Conservation (phyloP, 2,329 filamentous ascomycete genomes). For the Gaeumannomyces tritici region DNA sequence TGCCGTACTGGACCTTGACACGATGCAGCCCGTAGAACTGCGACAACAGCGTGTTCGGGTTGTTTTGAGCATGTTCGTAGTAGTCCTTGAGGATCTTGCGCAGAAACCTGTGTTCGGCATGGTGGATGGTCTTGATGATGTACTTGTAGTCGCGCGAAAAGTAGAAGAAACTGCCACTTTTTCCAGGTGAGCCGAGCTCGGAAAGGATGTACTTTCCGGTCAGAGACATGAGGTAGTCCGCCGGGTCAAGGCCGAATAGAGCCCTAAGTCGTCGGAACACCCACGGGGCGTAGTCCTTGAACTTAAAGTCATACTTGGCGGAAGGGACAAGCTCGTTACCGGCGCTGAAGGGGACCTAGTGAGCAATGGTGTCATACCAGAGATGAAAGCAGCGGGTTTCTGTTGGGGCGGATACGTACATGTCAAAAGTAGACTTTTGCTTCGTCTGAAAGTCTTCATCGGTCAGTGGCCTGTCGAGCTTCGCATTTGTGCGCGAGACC, state of each 20-base stretch:
- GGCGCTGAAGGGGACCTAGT: slow-evolving; percentile 48
- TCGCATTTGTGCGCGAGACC: slow-evolving; percentile 92
- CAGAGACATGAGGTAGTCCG: slow-evolving; percentile 95
- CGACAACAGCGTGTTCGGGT: slow-evolving; percentile 92
- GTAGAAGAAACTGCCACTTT: slow-evolving; percentile 99
- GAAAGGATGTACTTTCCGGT: slow-evolving; percentile 98
- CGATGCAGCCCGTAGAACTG: slow-evolving; percentile 97
- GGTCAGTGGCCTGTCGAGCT: slow-evolving; percentile 82
- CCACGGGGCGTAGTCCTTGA: slow-evolving; percentile 99
- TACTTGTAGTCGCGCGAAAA: slow-evolving; percentile 99
- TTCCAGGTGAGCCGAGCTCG: slow-evolving; percentile 91
- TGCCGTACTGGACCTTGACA: slow-evolving; percentile 95
- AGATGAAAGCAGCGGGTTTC: background rate
- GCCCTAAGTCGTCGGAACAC: slow-evolving; percentile 88
- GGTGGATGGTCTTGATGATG: slow-evolving; percentile 99
- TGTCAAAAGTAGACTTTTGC: slow-evolving; percentile 98
- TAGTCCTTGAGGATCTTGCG: slow-evolving; percentile 82
- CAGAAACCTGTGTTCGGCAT: slow-evolving; percentile 83
- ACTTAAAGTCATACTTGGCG: slow-evolving; percentile 99
- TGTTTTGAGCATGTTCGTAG: slow-evolving; percentile 82
- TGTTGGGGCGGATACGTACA: slow-evolving; percentile 45
- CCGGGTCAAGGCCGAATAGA: slow-evolving; percentile 85
- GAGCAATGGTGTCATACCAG: background rate
- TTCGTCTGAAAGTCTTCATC: slow-evolving; percentile 87
- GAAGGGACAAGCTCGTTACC: slow-evolving; percentile 96